Conservation (phyloP, 257 asterid genomes). For the Solanum etuberosum region DNA sequence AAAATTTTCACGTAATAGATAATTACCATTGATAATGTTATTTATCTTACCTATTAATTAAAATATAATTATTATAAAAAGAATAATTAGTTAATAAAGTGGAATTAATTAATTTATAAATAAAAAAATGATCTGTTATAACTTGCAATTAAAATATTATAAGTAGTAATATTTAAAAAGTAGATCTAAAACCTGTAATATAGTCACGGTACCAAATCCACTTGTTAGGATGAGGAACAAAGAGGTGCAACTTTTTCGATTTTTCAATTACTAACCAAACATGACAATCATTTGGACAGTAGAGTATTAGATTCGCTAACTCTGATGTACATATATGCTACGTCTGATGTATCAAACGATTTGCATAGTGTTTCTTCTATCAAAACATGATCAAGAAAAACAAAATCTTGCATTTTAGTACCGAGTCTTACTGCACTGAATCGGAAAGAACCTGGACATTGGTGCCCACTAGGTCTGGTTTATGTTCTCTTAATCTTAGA, state of each 20-base stretch:
- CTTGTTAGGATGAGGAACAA: not conserved
- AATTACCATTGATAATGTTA: not conserved
- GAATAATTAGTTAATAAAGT: no score
- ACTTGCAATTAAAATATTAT: accelerated
- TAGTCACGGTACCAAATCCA: not conserved
- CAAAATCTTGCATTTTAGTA: not conserved
- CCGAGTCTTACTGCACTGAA: not conserved
- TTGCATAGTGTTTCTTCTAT: not conserved
- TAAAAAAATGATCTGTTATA: not conserved
- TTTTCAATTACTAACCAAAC: not conserved
- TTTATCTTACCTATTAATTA: no score
- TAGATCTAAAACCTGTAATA: not conserved
- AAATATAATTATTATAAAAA: no score
- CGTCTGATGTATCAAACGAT: not conserved
- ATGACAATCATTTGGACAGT: not conserved
- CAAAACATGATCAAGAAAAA: not conserved
- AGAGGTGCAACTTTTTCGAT: not conserved
- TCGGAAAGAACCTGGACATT: not conserved
- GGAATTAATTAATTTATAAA: no score
- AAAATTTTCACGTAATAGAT: no score
- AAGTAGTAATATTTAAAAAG: not conserved
- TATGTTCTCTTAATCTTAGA: conserved; percentile 73
- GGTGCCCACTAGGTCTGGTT: not conserved
- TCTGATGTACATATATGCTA: not conserved
- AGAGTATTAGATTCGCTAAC: not conserved